A percentile compares a stretch with the other conserved stretches of the same genome.
These are phyloP conservation scores for Entomortierella beljakovae DNA, from an alignment of 192 early-diverging fungal genomes.

Conservation along the genomic window DNA sequence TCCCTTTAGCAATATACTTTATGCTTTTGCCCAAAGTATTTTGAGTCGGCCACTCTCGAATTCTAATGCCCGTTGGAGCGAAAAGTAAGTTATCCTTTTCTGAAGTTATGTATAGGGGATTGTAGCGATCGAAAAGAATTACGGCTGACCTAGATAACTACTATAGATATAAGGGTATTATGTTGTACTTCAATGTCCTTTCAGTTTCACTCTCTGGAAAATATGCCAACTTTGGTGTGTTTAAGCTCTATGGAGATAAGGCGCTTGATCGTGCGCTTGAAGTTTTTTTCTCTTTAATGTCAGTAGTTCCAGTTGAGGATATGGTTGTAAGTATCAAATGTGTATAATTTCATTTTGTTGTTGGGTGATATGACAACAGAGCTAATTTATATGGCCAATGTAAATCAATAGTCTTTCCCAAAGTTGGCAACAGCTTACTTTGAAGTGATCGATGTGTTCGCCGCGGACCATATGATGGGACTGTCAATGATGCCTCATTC, in stretches of 20 bases:
- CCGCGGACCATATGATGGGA: constrained; percentile 71
- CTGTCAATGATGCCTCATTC: constrained; percentile 67
- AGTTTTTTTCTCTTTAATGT: constrained; percentile 75
- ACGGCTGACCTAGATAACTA: neutral
- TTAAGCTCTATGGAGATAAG: constrained; percentile 86
- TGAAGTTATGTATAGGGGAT: neutral
- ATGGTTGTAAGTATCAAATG: constrained; percentile 66
- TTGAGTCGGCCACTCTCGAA: constrained; percentile 39
- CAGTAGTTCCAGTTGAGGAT: constrained; percentile 79
- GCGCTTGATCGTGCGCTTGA: constrained; percentile 76
- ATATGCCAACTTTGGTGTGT: constrained; percentile 94
- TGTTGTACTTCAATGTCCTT: constrained; percentile 79
- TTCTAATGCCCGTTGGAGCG: constrained; percentile 22
- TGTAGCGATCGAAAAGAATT: constrained; percentile 7
- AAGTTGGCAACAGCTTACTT: constrained; percentile 73
- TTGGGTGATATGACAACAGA: neutral
- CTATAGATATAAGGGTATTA: constrained; percentile 79
- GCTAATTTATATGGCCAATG: neutral
- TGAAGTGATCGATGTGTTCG: constrained; percentile 76
- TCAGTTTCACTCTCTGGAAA: constrained; percentile 76
- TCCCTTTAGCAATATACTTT: constrained; percentile 33
- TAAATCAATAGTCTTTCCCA: constrained; percentile 61
- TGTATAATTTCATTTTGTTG: neutral
- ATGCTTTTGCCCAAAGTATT: constrained; percentile 38
- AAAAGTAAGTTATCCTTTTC: constrained; percentile 34